phyloP scores from a whole-genome alignment of 345 rosid genomes.

The Citrus sp. region DNA sequence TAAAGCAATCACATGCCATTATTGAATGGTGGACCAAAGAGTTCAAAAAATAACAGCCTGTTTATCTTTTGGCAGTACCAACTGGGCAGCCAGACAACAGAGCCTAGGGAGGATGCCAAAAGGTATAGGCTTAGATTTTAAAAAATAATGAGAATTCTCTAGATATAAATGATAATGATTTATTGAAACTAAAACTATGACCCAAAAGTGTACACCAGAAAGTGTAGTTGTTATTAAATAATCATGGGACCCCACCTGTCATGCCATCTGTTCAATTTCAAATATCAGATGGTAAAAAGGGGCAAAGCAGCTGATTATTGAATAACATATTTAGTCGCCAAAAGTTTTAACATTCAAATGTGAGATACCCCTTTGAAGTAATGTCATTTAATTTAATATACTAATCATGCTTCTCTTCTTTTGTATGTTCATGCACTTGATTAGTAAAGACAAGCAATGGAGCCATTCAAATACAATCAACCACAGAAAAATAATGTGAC shows the following conservation, averaged over 20 bases:
- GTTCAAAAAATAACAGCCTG: slow-evolving; percentile 1
- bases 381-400: not conserved
- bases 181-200: too few species aligned
- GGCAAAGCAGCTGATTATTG: not conserved
- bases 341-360: not conserved
- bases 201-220: too few species aligned
- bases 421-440: not conserved
- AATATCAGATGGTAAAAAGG: not conserved
- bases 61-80: not conserved
- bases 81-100: too few species aligned
- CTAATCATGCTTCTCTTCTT: not conserved
- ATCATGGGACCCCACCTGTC: not conserved
- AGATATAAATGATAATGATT: not conserved
- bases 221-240: too few species aligned
- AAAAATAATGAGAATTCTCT: not conserved
- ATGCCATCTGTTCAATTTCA: not conserved
- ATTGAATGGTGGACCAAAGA: not conserved
- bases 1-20: not conserved
- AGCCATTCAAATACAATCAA: not conserved
- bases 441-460: not conserved
- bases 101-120: not conserved
- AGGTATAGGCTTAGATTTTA: not conserved
- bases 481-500: not conserved
- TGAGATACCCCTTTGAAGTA: not conserved
- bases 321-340: not conserved